Evolutionary conservation across 2,329 filamentous ascomycete species (phyloP).

Genomic region (Alternaria ventricosa): DNA sequence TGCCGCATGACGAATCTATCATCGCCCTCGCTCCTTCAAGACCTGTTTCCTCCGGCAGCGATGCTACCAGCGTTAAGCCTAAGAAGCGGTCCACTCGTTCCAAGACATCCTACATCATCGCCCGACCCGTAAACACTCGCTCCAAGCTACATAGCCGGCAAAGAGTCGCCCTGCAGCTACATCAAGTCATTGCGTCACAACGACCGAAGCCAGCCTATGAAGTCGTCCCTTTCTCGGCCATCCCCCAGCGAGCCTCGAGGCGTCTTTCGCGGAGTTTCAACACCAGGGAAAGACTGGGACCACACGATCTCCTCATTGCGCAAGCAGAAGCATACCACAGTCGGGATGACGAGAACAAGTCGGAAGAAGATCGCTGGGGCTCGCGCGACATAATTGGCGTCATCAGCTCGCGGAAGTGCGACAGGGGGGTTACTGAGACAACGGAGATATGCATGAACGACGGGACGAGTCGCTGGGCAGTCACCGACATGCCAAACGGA

Average conservation of each 20-base stretch:
- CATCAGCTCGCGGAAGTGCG: conserved; percentile 65
- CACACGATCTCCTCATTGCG: conserved; percentile 74
- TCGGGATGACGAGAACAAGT: conserved; percentile 50
- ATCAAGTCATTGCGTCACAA: conserved; percentile 65
- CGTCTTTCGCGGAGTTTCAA: conserved; percentile 69
- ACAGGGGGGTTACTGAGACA: conserved; percentile 62
- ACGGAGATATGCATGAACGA: conserved; percentile 71
- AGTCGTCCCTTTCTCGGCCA: conserved; percentile 71
- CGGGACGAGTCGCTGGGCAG: conserved; percentile 53
- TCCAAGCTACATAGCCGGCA: conserved; percentile 72
- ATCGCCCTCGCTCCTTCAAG: conserved; percentile 34
- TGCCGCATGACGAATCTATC: conserved; percentile 14
- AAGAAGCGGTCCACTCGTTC: conserved; percentile 59
- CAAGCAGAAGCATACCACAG: conserved; percentile 70
- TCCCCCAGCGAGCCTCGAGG: conserved; percentile 55
- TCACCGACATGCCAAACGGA: conserved; percentile 51
- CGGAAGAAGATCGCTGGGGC: conserved; percentile 59
- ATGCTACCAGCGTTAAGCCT: conserved; percentile 43
- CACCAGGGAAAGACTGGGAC: conserved; percentile 67
- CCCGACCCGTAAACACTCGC: conserved; percentile 66
- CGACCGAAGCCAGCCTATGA: conserved; percentile 74
- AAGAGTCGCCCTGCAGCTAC: conserved; percentile 73
- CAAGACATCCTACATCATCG: conserved; percentile 70
- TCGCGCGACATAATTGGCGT: conserved; percentile 69
- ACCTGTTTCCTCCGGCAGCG: conserved; percentile 48